Evolutionary conservation across 352 stramenopile species (phyloP), one percentile per base, ranked within the genome.

Genomic region (Phytophthora colocasiae): DNA sequence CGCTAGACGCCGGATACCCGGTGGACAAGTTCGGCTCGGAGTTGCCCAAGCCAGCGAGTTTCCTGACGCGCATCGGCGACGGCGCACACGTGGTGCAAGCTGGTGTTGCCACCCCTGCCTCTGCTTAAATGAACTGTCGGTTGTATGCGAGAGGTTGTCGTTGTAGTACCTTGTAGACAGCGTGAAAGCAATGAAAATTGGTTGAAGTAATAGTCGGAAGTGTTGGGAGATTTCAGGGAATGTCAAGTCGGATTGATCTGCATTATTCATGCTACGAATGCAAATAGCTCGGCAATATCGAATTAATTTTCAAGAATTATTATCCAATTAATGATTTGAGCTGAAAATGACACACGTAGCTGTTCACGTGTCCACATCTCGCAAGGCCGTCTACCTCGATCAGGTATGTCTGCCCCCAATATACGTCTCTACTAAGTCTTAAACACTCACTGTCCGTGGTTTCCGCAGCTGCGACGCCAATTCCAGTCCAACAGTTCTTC

Each of bases 1-100:
- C 71, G 58, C 63, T 90, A 39, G 81, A 93, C 60, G 48, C 74
- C 7, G 81, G 92, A 22, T 98, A 98, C 79, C 88, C 95, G 31
- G 46, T 31, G 34, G 63, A 62, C 19, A 68, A 68, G 58, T 73
- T 77, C 50, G 69, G 58, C 31, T 72, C 60, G 29, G 80, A 91
- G 51, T 84, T 90, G 48, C 81, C 75, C 1, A 82, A 75, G 27
- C 79, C 81, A 4, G 78, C 71, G 14, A 90, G 81, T 57, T 90
- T 90, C 63, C 75, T 89, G 57, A 89, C 83, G 57, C 71, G 67
- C 46, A 86, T 89, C 38, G 83, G 81, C 24, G 65, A 79, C 26
- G 83, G 83, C 29, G 83, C 83, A 3, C 75, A 83, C 51, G 79
- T 90, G 43, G 53, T 92, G 10, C 83, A 88, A 53, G 31, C 32